These are phyloP conservation scores for Limonium bicolor DNA, from an alignment of 148 eudicot species.

Conservation along the genomic window DNA sequence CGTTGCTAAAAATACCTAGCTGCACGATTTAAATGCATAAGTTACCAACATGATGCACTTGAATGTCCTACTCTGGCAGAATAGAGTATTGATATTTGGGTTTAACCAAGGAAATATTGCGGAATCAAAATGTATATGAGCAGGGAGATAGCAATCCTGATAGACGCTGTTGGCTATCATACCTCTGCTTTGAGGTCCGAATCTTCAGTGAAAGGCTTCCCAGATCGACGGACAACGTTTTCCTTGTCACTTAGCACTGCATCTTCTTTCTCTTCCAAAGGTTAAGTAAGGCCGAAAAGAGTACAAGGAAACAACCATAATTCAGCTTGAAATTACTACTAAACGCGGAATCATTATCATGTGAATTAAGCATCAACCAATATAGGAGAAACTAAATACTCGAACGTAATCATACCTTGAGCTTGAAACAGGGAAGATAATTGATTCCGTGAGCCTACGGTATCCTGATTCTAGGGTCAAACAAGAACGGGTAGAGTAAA, in stretches of 20 bases:
- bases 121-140: not conserved
- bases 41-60: not conserved
- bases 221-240: constrained; percentile 11
- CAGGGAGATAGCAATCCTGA: not conserved
- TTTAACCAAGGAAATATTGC: not conserved
- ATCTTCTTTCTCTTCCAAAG: constrained; percentile 9
- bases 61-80: not conserved
- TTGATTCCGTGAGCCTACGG: constrained; percentile 12
- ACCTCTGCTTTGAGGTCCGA: constrained; percentile 18
- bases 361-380: too few species aligned
- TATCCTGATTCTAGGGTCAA: too few species aligned
- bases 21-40: not conserved
- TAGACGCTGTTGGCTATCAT: not conserved
- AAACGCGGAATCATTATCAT: too few species aligned
- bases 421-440: constrained; percentile 22
- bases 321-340: not conserved
- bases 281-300: not conserved
- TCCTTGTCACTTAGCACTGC: constrained; percentile 11
- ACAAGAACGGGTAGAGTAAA: too few species aligned
- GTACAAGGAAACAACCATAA: not conserved
- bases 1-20: not conserved
- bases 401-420: constrained; percentile 16
- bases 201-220: constrained; percentile 8
- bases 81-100: not conserved
- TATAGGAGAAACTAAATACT: not conserved